Conservation (phyloP, 371 early-diverging fungal species). For the Chytridium lagenaria region DNA sequence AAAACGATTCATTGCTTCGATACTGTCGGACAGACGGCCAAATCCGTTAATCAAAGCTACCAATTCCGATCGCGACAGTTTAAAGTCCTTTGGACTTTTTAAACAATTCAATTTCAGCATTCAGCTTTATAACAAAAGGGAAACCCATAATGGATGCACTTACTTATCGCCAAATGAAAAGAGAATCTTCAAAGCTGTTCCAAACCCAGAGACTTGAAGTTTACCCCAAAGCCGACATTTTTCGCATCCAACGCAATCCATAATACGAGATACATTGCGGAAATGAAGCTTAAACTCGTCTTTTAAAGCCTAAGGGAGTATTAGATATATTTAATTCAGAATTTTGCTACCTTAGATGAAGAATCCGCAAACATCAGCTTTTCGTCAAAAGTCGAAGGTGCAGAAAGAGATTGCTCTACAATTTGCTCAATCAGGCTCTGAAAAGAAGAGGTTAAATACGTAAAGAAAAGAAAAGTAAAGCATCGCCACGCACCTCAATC, state of each 20-base stretch:
- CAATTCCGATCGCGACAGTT: slow-evolving; percentile 79
- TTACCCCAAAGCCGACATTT: slow-evolving; percentile 99
- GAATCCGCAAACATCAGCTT: slow-evolving; percentile 70
- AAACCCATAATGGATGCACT: slow-evolving; percentile 16
- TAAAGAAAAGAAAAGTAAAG: neutral
- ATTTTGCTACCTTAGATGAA: slow-evolving; percentile 22
- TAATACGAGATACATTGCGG: slow-evolving; percentile 92
- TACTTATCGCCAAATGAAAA: slow-evolving; percentile 83
- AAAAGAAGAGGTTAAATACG: neutral
- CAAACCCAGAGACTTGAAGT: slow-evolving; percentile 72
- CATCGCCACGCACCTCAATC: too few species aligned
- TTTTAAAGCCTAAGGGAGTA: slow-evolving; percentile 58
- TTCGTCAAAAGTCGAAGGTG: slow-evolving; percentile 89
- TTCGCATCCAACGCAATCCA: slow-evolving; percentile 99
- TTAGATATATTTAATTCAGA: neutral
- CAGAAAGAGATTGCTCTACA: slow-evolving; percentile 62
- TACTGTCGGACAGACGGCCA: slow-evolving; percentile 74
- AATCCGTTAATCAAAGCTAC: slow-evolving; percentile 93
- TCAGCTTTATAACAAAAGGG: slow-evolving; percentile 29
- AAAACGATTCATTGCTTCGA: slow-evolving; percentile 47
- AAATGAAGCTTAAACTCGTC: slow-evolving; percentile 89
- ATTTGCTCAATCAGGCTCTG: slow-evolving; percentile 62
- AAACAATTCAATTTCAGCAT: too few species aligned
- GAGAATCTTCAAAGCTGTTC: slow-evolving; percentile 92
- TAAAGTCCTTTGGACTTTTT: slow-evolving; percentile 33